Evolutionary conservation across 2,329 filamentous ascomycete species (phyloP).

Genomic region (Alternaria arborescens): DNA sequence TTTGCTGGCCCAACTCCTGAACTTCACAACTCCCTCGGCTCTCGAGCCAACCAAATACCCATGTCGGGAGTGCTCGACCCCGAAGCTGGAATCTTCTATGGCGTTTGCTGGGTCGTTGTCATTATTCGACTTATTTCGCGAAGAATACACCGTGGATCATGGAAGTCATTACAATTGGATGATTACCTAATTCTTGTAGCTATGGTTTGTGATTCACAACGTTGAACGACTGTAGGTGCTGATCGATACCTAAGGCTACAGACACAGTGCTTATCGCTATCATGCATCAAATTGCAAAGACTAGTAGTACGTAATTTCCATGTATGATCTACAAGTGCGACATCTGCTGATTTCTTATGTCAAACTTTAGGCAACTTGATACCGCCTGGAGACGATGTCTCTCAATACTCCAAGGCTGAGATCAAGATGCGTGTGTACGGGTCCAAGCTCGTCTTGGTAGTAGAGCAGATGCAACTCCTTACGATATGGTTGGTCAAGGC

Average conservation of each 20-base stretch:
- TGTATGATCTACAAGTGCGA: neutral
- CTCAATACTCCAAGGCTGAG: conserved; percentile 47
- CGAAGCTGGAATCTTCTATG: conserved; percentile 47
- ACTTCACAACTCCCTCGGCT: conserved; percentile 14
- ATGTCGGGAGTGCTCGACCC: conserved; percentile 44
- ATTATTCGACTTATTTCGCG: conserved; percentile 40
- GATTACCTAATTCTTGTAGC: conserved; percentile 49
- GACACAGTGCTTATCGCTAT: conserved; percentile 45
- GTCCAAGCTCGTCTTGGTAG: conserved; percentile 64
- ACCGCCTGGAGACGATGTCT: conserved; percentile 42
- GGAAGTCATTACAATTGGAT: conserved; percentile 46
- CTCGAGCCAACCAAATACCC: conserved; percentile 3
- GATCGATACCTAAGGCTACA: conserved; percentile 31
- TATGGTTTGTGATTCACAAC: conserved; percentile 35
- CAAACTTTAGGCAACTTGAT: conserved; percentile 40
- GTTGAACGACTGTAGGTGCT: conserved; percentile 3
- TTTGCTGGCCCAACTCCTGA: conserved; percentile 3
- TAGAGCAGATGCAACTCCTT: conserved; percentile 62
- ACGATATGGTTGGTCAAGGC: conserved; percentile 63
- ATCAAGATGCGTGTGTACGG: conserved; percentile 58
- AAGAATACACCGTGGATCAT: conserved; percentile 41
- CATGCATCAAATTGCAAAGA: conserved; percentile 45
- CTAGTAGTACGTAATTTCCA: conserved; percentile 26
- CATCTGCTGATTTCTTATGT: neutral
- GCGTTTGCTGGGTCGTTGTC: conserved; percentile 46